Evolutionary conservation across 257 asterid species (phyloP).

Genomic region (Nicotiana undulata): DNA sequence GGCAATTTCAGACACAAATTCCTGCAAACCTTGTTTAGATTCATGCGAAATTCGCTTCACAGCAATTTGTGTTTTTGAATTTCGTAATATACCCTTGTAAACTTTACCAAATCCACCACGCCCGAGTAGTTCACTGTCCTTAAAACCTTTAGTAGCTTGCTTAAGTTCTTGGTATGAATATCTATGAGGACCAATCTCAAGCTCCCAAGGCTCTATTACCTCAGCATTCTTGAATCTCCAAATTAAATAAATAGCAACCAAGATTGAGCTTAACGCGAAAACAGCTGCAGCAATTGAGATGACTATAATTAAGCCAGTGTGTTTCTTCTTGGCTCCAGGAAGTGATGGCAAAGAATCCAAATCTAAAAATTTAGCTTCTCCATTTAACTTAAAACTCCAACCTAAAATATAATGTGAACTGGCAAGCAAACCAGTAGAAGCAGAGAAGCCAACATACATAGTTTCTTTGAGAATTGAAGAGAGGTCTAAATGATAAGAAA

Average conservation of each 20-base stretch:
- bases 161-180: slow-evolving; percentile 28
- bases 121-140: slow-evolving; percentile 37
- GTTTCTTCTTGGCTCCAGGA: slow-evolving; percentile 21
- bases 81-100: slow-evolving; percentile 29
- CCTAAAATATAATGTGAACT: slow-evolving; percentile 58
- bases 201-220: slow-evolving; percentile 40
- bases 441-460: slow-evolving; percentile 66
- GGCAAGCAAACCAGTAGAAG: slow-evolving; percentile 54
- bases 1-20: slow-evolving; percentile 36
- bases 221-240: slow-evolving; percentile 16
- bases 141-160: slow-evolving; percentile 29
- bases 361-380: neutral
- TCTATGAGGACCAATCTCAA: slow-evolving; percentile 43
- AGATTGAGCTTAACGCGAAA: neutral
- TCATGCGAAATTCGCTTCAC: slow-evolving; percentile 35
- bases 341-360: slow-evolving; percentile 26
- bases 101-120: slow-evolving; percentile 45
- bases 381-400: slow-evolving; percentile 41
- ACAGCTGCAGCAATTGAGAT: neutral
- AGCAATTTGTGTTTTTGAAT: slow-evolving; percentile 25
- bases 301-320: slow-evolving; percentile 3
- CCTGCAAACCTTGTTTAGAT: slow-evolving; percentile 28
- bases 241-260: neutral
- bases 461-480: slow-evolving; percentile 28
- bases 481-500: slow-evolving; percentile 36